phyloP scores from a whole-genome alignment of 257 asterid genomes.

The Solanum ossicruentum region DNA sequence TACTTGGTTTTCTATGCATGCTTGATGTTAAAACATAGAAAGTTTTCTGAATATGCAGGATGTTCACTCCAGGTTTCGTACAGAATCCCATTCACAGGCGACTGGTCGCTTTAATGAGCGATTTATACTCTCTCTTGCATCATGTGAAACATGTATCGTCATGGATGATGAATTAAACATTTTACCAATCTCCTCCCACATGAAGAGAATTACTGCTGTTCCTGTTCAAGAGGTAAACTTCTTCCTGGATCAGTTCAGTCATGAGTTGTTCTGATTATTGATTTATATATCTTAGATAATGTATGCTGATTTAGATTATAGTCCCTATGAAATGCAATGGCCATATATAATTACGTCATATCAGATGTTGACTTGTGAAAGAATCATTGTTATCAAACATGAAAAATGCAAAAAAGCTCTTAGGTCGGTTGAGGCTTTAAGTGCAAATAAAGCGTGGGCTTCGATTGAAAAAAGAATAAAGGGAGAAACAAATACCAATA shows the following conservation, averaged over 20 bases:
- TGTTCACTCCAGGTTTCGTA: constrained; percentile 90
- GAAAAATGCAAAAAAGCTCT: no score
- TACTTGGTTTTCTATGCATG: neutral
- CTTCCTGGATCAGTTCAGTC: neutral
- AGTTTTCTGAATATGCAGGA: constrained; percentile 39
- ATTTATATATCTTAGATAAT: neutral
- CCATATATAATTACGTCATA: neutral
- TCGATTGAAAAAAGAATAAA: no score
- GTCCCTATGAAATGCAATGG: neutral
- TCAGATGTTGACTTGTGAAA: neutral
- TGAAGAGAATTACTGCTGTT: constrained; percentile 50
- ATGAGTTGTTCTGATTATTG: neutral
- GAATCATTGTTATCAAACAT: no score
- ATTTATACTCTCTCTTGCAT: constrained; percentile 80
- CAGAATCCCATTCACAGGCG: constrained; percentile 79
- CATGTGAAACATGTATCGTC: constrained; percentile 83
- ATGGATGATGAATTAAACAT: constrained; percentile 95
- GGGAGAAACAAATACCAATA: no score
- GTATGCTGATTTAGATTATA: neutral
- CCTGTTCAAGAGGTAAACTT: constrained; percentile 51
- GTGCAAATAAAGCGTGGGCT: no score
- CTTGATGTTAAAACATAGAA: neutral
- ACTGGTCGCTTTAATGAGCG: constrained; percentile 93
- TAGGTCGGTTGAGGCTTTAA: no score
- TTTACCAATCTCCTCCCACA: constrained; percentile 91